A percentile compares a stretch with the other conserved stretches of the same genome.
These are phyloP conservation scores for Aschersonia sp. DNA, from an alignment of 2,329 filamentous ascomycete species.

Conservation along the genomic window DNA sequence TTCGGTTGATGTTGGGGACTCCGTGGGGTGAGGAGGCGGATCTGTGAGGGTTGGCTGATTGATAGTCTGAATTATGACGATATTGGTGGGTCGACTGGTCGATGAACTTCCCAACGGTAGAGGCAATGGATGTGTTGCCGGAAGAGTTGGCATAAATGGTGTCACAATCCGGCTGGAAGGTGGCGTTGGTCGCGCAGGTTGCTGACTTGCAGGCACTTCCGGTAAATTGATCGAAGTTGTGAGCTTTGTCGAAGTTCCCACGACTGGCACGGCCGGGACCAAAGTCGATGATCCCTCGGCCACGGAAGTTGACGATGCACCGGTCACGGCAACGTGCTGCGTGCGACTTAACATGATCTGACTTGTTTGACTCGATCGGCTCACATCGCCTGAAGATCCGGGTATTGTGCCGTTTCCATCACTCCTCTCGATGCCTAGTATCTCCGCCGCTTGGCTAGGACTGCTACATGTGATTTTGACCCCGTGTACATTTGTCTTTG, in stretches of 20 bases:
- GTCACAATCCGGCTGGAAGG: too few relatives aligned
- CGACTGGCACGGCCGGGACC: not conserved
- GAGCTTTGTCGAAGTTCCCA: not conserved
- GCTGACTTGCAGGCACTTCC: not conserved
- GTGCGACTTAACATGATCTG: conserved; percentile 1
- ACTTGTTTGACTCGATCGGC: conserved; percentile 2
- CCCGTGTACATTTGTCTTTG: conserved; percentile 32
- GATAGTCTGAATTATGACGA: conserved; percentile 14
- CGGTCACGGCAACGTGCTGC: not conserved
- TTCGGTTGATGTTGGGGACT: conserved; percentile 1
- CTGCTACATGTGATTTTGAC: conserved; percentile 34
- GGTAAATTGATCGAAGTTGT: not conserved
- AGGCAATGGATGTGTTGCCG: not conserved
- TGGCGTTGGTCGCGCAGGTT: not conserved
- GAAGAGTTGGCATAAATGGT: not conserved
- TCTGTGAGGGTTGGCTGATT: conserved; percentile 8
- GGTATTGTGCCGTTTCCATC: conserved; percentile 3
- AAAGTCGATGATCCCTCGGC: not conserved
- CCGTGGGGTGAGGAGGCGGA: conserved; percentile 3
- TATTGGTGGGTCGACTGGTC: conserved; percentile 3
- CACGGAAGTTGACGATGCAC: not conserved
- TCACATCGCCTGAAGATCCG: not conserved
- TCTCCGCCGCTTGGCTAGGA: conserved; percentile 20
- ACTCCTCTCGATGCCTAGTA: conserved; percentile 21
- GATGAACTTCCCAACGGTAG: not conserved